Percentiles rank a stretch among this genome's conserved stretches.
Conservation (phyloP, 2,329 filamentous ascomycete species). For the Cercospora nicotianae region DNA sequence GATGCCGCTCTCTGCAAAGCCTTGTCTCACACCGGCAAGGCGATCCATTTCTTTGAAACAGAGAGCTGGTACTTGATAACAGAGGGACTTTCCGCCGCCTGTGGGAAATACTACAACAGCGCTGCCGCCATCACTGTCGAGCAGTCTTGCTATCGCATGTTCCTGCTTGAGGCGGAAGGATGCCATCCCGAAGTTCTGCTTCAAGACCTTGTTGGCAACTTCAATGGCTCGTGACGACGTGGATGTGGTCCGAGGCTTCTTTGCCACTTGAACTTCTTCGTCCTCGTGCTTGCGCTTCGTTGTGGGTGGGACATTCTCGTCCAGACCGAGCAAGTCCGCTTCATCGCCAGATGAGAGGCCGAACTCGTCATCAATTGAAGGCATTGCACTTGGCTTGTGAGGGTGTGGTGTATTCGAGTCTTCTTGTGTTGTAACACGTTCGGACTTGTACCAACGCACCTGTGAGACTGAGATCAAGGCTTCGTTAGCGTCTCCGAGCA, state of each 20-base stretch:
- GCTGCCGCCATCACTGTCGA: conserved; percentile 43
- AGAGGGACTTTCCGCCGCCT: conserved; percentile 42
- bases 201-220: conserved; percentile 41
- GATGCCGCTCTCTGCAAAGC: conserved; percentile 47
- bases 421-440: not conserved
- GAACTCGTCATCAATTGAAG: conserved; percentile 30
- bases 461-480: not conserved
- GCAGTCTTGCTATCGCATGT: conserved; percentile 45
- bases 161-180: conserved; percentile 51
- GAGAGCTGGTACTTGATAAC: conserved; percentile 49
- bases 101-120: conserved; percentile 48
- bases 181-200: conserved; percentile 44
- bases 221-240: conserved; percentile 14
- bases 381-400: conserved; percentile 5
- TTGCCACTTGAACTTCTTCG: not conserved
- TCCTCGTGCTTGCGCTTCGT: conserved; percentile 23
- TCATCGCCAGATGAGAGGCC: conserved; percentile 32
- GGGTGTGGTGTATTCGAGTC: not conserved
- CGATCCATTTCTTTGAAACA: conserved; percentile 45
- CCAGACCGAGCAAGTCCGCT: conserved; percentile 25
- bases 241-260: conserved; percentile 14
- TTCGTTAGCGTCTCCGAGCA: not conserved
- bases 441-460: not conserved
- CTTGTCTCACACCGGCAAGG: conserved; percentile 32
- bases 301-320: conserved; percentile 10